Evolutionary conservation across 1,284 basidiomycete species (phyloP).

Genomic region (Ustilago sp.): DNA sequence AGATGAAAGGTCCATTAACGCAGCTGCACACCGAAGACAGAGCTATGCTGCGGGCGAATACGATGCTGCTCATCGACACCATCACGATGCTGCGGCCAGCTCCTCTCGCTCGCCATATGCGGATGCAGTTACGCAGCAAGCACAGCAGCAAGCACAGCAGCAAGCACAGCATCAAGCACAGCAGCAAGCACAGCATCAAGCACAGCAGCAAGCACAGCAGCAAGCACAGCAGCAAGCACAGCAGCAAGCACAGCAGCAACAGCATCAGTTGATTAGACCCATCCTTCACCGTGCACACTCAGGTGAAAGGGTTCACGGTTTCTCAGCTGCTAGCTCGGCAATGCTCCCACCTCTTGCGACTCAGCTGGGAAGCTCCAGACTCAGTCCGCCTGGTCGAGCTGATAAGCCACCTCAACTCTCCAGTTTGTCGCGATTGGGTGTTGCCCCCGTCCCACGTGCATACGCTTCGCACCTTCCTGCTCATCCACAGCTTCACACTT

Average conservation of each 20-base stretch:
- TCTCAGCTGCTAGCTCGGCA: neutral
- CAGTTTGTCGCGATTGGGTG: conserved; percentile 22
- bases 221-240: conserved; percentile 2
- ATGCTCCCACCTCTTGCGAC: conserved; percentile 21
- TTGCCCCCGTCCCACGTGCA: neutral
- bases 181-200: conserved; percentile 4
- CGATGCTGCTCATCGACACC: conserved; percentile 8
- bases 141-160: neutral
- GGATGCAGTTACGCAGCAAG: neutral
- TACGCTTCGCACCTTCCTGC: conserved; percentile 17
- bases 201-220: neutral
- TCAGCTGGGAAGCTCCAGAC: neutral
- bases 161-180: conserved; percentile 8
- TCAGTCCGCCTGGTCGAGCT: conserved; percentile 10
- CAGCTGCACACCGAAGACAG: conserved; percentile 17
- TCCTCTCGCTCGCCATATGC: conserved; percentile 10
- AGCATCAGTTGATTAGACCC: conserved; percentile 17
- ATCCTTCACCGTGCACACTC: conserved; percentile 14
- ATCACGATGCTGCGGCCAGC: neutral
- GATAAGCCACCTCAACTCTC: conserved; percentile 28
- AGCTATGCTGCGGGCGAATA: conserved; percentile 36
- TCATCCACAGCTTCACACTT: conserved; percentile 13
- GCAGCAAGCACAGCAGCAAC: conserved; percentile 3
- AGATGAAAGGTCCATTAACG: conserved; percentile 18
- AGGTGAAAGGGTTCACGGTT: conserved; percentile 1